phyloP scores from a whole-genome alignment of 352 stramenopile genomes.

The Phytopythium sindhum region DNA sequence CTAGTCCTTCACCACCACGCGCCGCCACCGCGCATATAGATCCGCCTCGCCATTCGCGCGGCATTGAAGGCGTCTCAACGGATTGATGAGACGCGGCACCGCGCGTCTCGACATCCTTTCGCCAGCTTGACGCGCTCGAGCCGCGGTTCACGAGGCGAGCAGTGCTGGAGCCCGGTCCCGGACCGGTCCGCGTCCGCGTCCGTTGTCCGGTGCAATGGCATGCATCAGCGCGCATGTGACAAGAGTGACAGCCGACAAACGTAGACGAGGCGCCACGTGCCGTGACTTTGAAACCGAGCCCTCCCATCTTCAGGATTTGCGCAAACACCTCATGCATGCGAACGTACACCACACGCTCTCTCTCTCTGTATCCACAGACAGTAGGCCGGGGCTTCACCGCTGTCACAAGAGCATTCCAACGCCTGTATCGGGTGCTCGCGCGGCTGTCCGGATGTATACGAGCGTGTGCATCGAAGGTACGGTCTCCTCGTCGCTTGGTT shows the following conservation, averaged over 20 bases:
- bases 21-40: background rate
- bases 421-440: background rate
- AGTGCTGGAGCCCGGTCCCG: background rate
- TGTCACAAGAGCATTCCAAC: slow-evolving; percentile 9
- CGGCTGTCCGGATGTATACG: background rate
- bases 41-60: background rate
- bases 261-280: slow-evolving; percentile 5
- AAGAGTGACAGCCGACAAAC: slow-evolving; percentile 4
- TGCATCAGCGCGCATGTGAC: slow-evolving; percentile 5
- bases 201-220: slow-evolving; percentile 5
- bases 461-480: background rate
- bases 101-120: background rate
- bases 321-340: slow-evolving; percentile 5
- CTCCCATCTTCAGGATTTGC: slow-evolving; percentile 1
- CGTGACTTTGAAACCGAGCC: slow-evolving; percentile 4
- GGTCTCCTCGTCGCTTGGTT: background rate
- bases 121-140: background rate
- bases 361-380: background rate
- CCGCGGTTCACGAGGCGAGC: background rate
- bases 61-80: slow-evolving; percentile 4
- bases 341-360: background rate
- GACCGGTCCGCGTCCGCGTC: background rate
- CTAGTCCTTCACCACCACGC: no score
- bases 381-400: background rate
- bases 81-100: slow-evolving; percentile 7